Base-by-base conservation (phyloP, 2,329 filamentous ascomycete species). In the Ciborinia camelliae region DNA sequence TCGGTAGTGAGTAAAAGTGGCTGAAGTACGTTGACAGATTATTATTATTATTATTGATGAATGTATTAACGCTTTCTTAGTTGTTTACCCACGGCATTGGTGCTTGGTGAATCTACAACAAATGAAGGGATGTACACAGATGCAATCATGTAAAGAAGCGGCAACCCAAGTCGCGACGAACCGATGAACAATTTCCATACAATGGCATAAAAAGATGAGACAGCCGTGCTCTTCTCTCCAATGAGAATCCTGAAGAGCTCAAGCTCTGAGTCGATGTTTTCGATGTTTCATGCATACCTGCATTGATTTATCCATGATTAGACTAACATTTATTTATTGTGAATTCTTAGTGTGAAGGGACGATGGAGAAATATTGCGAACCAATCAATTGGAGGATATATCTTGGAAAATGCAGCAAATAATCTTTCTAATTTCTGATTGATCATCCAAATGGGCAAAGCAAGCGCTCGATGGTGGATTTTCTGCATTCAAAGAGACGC, bases 211-310 rank as follows among this genome's bases (percentile, higher is more conserved):
- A 26, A 59, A 47, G 20, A 37, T 62, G 59, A 62, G 59, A 62
- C 59, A 62, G 48, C 48, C 59, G 37, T 39, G 18, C 48, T 12
- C 20, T 35, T 41, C n/a, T 62, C 37, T 30, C 47, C 59, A 52
- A 45, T 53, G 15, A 54, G 48, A 26, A 26, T 20, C 32, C n/a
- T 47, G 41, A 59, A 58, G 30, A 59, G 55, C 55, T 59, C 20
- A 59, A 59, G 55, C 55, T 59, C 18, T 43, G 20, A 59, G 23
- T 15, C 50, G 37, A 45, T 55, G 59, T 62, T 62, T 62, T 15
- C 50, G 37, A 45, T 55, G 59, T 62, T 62, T 62, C 59, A 55
- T 54, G 35, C 48, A 59, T 47, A 59, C 55, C 55, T 59, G 41
- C 55, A 59, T 59, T 59, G 26, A 59, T 47, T 35, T 18, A 47